Percentiles rank a stretch among this genome's conserved stretches.
These are phyloP conservation scores for Trichosporon ovoides DNA, from an alignment of 1,284 basidiomycete genomes.

Conservation along the genomic window DNA sequence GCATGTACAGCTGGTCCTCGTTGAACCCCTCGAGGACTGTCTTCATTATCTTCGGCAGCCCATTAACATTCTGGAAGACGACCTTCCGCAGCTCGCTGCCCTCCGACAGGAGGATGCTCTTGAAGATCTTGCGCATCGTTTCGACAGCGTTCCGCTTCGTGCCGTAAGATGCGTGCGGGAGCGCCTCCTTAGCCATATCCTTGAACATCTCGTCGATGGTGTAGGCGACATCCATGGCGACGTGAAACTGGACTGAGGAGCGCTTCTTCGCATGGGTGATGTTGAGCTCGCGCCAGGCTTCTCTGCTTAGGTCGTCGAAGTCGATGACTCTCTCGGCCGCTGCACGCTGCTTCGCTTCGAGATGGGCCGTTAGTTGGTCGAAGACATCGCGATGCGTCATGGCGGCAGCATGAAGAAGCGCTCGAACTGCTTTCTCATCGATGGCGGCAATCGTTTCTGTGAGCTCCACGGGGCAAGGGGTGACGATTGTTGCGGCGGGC, in stretches of 20 bases:
- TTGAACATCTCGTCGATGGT: neutral
- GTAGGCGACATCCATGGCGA: neutral
- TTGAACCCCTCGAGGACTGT: too few species aligned
- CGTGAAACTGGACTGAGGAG: neutral
- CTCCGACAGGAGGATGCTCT: neutral
- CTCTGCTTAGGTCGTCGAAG: slow-evolving; percentile 2
- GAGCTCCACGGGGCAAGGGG: too few species aligned
- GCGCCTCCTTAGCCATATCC: neutral
- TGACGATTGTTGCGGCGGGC: too few species aligned
- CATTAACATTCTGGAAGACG: too few species aligned
- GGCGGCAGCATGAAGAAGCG: too few species aligned
- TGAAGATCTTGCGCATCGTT: slow-evolving; percentile 7
- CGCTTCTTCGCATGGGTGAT: neutral
- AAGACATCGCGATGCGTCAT: too few species aligned
- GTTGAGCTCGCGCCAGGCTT: neutral
- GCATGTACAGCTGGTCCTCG: too few species aligned
- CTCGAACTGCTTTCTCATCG: too few species aligned
- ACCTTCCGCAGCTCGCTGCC: too few species aligned
- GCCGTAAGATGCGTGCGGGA: neutral
- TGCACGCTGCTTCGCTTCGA: neutral
- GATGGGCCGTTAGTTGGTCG: too few species aligned
- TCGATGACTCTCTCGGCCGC: neutral
- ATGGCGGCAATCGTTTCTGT: too few species aligned
- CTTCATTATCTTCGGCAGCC: too few species aligned
- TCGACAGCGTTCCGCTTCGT: neutral